A percentile compares a stretch with the other conserved stretches of the same genome.
Conservation (phyloP, 805 yeast species). For the Kuraishia cidri region DNA sequence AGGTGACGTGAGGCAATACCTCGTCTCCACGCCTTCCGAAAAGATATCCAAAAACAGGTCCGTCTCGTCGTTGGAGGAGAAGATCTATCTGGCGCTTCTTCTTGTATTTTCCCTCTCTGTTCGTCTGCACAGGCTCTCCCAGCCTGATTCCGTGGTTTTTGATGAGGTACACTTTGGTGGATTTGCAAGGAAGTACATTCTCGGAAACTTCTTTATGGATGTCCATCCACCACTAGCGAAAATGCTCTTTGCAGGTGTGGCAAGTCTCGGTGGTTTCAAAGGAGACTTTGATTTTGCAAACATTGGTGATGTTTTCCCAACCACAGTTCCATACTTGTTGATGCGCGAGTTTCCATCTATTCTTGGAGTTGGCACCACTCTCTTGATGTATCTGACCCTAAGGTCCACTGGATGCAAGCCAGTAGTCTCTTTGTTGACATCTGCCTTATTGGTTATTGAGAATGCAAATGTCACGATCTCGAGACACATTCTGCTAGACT, state of each 20-base stretch:
- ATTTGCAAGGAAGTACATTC: slow-evolving; percentile 78
- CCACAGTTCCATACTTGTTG: slow-evolving; percentile 37
- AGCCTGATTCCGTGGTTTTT: slow-evolving; percentile 79
- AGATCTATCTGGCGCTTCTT: slow-evolving; percentile 29
- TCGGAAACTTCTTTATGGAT: slow-evolving; percentile 60
- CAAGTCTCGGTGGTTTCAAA: slow-evolving; percentile 55
- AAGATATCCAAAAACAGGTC: slow-evolving; percentile 30
- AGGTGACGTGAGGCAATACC: slow-evolving; percentile 46
- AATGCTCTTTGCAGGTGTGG: slow-evolving; percentile 68
- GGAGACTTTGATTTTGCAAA: slow-evolving; percentile 61
- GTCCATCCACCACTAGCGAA: slow-evolving; percentile 78
- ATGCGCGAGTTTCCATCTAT: slow-evolving; percentile 52
- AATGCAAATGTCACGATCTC: slow-evolving; percentile 57
- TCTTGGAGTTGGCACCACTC: slow-evolving; percentile 42
- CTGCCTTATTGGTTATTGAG: slow-evolving; percentile 48
- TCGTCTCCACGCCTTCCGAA: slow-evolving; percentile 41
- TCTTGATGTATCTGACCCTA: slow-evolving; percentile 45
- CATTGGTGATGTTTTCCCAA: slow-evolving; percentile 60
- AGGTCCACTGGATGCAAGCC: slow-evolving; percentile 47
- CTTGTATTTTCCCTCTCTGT: slow-evolving; percentile 43
- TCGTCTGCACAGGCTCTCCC: slow-evolving; percentile 50
- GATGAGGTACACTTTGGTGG: slow-evolving; percentile 97
- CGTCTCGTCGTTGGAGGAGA: slow-evolving; percentile 27
- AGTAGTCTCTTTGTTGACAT: slow-evolving; percentile 37
- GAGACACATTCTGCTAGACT: slow-evolving; percentile 38